phyloP scores from a whole-genome alignment of 805 yeast genomes.

The Citeromyces matritensis region DNA sequence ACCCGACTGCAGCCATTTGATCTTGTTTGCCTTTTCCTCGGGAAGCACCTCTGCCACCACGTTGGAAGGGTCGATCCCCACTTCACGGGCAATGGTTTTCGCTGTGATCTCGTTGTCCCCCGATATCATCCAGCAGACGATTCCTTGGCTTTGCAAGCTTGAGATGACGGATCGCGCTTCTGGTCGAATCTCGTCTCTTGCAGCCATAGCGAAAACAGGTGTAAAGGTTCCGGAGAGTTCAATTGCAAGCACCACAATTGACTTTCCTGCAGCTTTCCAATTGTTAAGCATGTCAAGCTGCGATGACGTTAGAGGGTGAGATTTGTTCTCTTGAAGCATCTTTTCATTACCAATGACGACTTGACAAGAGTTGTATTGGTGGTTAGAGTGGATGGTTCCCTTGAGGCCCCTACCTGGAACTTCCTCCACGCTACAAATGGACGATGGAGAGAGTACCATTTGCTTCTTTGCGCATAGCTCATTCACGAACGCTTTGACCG shows the following conservation, averaged over 20 bases:
- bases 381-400: constrained; percentile 21
- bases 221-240: constrained; percentile 16
- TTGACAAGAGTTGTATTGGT: constrained; percentile 14
- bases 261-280: constrained; percentile 55
- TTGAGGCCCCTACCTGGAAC: constrained; percentile 46
- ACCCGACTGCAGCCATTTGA: constrained; percentile 37
- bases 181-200: constrained; percentile 42
- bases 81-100: constrained; percentile 42
- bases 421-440: constrained; percentile 31
- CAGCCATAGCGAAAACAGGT: constrained; percentile 34
- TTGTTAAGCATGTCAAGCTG: constrained; percentile 18
- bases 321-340: constrained; percentile 31
- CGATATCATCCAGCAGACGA: constrained; percentile 61
- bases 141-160: constrained; percentile 20
- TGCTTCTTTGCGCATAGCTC: constrained; percentile 5
- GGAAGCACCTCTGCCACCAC: constrained; percentile 65
- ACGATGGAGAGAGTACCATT: constrained; percentile 12
- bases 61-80: constrained; percentile 34
- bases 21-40: constrained; percentile 49
- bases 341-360: constrained; percentile 48
- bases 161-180: constrained; percentile 41
- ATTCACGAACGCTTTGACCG: constrained; percentile 29
- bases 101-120: constrained; percentile 66
- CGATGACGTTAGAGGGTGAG: constrained; percentile 15
- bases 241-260: constrained; percentile 42